These are phyloP conservation scores for Kazachstania bromeliacearum DNA, from an alignment of 805 yeast species.

Conservation along the genomic window DNA sequence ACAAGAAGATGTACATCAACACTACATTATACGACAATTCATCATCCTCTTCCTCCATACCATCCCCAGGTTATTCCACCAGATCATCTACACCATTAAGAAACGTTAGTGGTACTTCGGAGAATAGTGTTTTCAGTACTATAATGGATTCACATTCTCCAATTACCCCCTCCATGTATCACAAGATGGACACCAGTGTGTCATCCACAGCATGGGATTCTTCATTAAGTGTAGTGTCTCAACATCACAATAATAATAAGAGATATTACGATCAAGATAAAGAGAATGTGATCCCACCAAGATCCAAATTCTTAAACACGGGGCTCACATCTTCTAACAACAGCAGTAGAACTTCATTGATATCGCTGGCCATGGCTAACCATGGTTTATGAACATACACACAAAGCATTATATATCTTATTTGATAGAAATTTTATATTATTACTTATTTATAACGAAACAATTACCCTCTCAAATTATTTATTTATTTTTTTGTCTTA, in stretches of 20 bases:
- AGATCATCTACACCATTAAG: conserved; percentile 27
- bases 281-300: conserved; percentile 17
- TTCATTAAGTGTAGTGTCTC: conserved; percentile 16
- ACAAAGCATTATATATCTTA: too few species aligned
- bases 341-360: conserved; percentile 18
- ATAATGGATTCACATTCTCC: conserved; percentile 23
- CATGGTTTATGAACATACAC: too few species aligned
- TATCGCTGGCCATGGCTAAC: conserved; percentile 14
- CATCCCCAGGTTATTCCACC: conserved; percentile 24
- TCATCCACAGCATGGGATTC: conserved; percentile 9
- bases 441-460: too few species aligned
- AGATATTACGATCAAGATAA: conserved; percentile 1
- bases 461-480: too few species aligned
- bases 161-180: conserved; percentile 26
- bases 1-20: not conserved
- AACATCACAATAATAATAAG: conserved; percentile 7
- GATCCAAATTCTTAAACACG: conserved; percentile 22
- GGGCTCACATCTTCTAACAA: conserved; percentile 20
- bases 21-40: conserved; percentile 1
- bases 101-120: conserved; percentile 26
- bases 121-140: conserved; percentile 25
- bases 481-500: too few species aligned
- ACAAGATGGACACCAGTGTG: conserved; percentile 21
- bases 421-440: too few species aligned
- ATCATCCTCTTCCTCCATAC: conserved; percentile 12